Percentiles rank a stretch among this genome's conserved stretches.
Conservation (phyloP, 78 protist species). For the Dictyostelium citrinum region DNA sequence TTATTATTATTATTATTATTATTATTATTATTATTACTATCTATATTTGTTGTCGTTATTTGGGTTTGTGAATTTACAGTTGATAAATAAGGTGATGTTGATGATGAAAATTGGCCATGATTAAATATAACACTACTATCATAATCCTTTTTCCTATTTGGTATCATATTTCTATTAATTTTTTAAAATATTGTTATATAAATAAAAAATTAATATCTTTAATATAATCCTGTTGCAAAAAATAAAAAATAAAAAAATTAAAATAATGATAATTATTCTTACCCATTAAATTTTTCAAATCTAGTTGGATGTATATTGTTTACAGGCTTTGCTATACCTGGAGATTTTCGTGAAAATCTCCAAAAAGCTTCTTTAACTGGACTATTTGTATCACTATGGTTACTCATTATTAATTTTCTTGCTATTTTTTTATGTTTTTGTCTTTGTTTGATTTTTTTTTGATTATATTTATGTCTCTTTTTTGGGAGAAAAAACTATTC, state of each 20-base stretch:
- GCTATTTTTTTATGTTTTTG: too few species aligned
- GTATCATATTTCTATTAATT: constrained; percentile 60
- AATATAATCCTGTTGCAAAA: too few species aligned
- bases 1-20: too few species aligned
- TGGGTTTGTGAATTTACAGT: not conserved
- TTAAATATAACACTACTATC: constrained; percentile 57
- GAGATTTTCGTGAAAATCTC: constrained; percentile 67
- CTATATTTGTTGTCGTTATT: not conserved
- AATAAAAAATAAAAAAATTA: too few species aligned
- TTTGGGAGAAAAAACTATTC: not conserved
- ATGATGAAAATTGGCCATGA: constrained; percentile 47
- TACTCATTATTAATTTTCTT: constrained; percentile 6
- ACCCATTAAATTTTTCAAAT: constrained; percentile 78
- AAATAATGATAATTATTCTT: not conserved
- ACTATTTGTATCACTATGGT: constrained; percentile 57
- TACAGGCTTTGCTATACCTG: constrained; percentile 68
- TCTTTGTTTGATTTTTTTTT: not conserved
- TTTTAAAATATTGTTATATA: too few species aligned
- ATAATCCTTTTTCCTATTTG: constrained; percentile 55
- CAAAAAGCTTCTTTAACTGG: constrained; percentile 68
- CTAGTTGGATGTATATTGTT: constrained; percentile 59
- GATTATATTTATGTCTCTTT: not conserved
- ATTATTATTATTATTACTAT: not conserved
- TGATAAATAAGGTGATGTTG: not conserved
- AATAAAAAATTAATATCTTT: too few species aligned